A percentile compares a stretch with the other conserved stretches of the same genome.
These are phyloP conservation scores for Ustilago loliicola DNA, from an alignment of 1,284 basidiomycete genomes.

Conservation along the genomic window DNA sequence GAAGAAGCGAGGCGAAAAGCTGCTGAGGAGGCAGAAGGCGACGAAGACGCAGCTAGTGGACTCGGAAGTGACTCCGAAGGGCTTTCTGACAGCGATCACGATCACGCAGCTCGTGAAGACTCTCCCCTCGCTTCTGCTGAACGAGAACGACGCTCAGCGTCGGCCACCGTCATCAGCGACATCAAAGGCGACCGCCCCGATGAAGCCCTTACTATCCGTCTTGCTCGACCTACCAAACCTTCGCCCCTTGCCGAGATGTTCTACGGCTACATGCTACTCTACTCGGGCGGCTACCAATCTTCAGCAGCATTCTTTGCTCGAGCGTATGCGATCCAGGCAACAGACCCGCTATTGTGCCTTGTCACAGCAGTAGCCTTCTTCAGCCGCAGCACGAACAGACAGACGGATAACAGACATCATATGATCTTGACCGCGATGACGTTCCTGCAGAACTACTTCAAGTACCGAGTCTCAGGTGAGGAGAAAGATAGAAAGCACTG, in stretches of 20 bases:
- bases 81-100: constrained; percentile 48
- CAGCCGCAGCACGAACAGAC: constrained; percentile 89
- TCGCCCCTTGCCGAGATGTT: constrained; percentile 79
- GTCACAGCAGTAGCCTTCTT: constrained; percentile 85
- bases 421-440: constrained; percentile 53
- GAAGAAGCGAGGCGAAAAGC: constrained; percentile 15
- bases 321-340: constrained; percentile 84
- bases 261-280: constrained; percentile 89
- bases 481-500: constrained; percentile 72
- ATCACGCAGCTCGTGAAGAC: constrained; percentile 4
- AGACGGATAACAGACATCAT: constrained; percentile 93
- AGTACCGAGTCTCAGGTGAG: constrained; percentile 76
- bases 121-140: neutral
- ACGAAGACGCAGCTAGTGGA: constrained; percentile 18
- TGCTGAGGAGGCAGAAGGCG: constrained; percentile 37
- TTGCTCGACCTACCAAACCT: constrained; percentile 48
- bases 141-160: constrained; percentile 5
- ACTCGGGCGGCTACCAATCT: constrained; percentile 87
- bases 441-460: constrained; percentile 50
- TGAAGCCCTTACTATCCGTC: constrained; percentile 18
- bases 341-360: constrained; percentile 87
- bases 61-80: constrained; percentile 44
- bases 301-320: constrained; percentile 89
- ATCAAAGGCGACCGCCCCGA: constrained; percentile 39
- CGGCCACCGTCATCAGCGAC: neutral